Evolutionary conservation across 371 early-diverging fungal genomes (phyloP).

Genomic region (Mortierella sp.): DNA sequence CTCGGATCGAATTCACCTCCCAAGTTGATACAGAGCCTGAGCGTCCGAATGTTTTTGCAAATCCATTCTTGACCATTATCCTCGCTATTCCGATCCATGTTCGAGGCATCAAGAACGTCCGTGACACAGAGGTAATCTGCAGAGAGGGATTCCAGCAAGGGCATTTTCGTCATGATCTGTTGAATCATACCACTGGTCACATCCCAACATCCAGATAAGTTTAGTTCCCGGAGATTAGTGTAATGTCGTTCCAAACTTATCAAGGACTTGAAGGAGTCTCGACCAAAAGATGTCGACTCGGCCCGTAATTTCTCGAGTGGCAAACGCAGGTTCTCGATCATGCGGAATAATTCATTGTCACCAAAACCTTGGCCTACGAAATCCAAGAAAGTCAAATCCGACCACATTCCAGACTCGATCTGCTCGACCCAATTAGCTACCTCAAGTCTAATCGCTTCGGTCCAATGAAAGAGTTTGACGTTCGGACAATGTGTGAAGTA

Average conservation of each 20-base stretch:
- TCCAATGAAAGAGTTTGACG: background rate
- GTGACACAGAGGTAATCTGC: background rate
- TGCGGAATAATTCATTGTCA: background rate
- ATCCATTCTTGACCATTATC: background rate
- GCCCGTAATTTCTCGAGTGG: background rate
- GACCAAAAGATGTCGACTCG: background rate
- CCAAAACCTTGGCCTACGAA: background rate
- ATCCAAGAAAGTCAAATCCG: background rate
- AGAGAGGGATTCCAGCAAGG: background rate
- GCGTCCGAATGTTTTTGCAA: background rate
- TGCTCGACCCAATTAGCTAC: background rate
- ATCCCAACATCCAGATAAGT: background rate
- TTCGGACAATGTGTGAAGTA: background rate
- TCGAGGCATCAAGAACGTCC: background rate
- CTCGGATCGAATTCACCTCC: background rate
- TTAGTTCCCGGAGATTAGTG: background rate
- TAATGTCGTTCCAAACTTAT: background rate
- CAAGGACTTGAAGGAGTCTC: background rate
- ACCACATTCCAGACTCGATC: background rate
- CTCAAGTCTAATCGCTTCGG: background rate
- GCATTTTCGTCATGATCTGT: background rate
- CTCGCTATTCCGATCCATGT: background rate
- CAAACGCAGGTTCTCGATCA: background rate
- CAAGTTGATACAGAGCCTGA: background rate
- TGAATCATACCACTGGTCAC: constrained; percentile 2